Conservation (phyloP, 1,284 basidiomycete genomes). For the Coniferiporia weirii region DNA sequence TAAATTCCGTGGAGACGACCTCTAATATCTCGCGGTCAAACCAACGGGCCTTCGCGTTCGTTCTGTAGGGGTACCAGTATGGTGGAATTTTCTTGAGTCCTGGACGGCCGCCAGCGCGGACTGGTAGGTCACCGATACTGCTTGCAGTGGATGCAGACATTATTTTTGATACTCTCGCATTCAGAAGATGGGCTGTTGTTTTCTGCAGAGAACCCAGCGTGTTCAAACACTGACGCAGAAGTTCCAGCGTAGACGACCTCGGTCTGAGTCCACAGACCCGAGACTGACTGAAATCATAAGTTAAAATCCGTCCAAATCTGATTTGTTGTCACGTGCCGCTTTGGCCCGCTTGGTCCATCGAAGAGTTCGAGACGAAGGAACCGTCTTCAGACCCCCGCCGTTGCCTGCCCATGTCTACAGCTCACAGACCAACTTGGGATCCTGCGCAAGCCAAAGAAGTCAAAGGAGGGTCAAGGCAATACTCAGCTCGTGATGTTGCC, state of each 20-base stretch:
- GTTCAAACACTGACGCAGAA: background rate
- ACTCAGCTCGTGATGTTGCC: slow-evolving; percentile 86
- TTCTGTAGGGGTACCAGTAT: slow-evolving; percentile 83
- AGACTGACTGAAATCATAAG: too few relatives aligned
- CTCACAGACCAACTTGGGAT: slow-evolving; percentile 87
- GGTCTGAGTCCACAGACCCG: too few relatives aligned
- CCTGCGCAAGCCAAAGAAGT: slow-evolving; percentile 81
- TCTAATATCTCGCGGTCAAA: slow-evolving; percentile 80
- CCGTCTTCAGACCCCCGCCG: background rate
- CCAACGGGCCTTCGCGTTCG: slow-evolving; percentile 91
- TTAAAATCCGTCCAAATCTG: too few relatives aligned
- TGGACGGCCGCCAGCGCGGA: slow-evolving; percentile 10
- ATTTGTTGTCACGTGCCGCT: background rate
- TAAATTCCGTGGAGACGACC: slow-evolving; percentile 84
- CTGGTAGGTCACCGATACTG: background rate
- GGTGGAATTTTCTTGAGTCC: slow-evolving; percentile 69
- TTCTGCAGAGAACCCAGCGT: background rate
- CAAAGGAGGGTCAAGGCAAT: slow-evolving; percentile 84
- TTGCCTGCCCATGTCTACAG: slow-evolving; percentile 62
- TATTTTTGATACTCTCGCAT: background rate
- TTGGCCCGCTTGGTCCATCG: too few relatives aligned
- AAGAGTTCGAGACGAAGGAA: too few relatives aligned
- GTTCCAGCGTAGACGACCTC: background rate
- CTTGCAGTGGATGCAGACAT: background rate
- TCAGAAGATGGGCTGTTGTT: background rate